Base-by-base conservation (phyloP, 1,284 basidiomycete species). In the Hymenochaete sp. region DNA sequence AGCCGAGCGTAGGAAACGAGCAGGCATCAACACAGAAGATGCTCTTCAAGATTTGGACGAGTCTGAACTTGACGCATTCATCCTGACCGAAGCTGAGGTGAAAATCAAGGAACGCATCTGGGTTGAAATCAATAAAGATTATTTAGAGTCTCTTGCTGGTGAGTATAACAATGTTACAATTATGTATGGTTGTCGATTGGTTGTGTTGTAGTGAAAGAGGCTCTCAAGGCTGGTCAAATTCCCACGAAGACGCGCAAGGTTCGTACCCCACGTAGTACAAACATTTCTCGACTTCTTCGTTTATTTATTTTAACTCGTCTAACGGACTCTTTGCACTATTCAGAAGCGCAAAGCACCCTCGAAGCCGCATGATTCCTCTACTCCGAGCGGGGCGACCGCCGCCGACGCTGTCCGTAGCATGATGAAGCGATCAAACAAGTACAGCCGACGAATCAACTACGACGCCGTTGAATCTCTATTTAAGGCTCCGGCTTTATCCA, bases 41-140 rank as follows among this genome's bases (percentile, higher is more conserved):
- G 84, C 89, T 48, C 68, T 95, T 35, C 62, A 72, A 16, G 90
- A 84, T 29, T 67, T 98, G 21, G 88, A 98, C 64, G 96, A 98
- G 57, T 90, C 84, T 5, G 96, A 99, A 62, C 71, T 98, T 37
- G 90, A 98, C 60, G 68, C 67, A 21, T 92, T 89, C 67, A 72
- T 96, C 48, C 66, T 97, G 38, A 82, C 75, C 9, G 82, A 88
- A 38, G 87, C 89, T 21, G 95, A 98, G 63, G 83, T 90, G 4
- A 79, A 75, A 59, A 76, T 92, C 58, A 96, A 93, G 62, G 92
- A 95, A 58, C 80, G 93, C 21, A 80, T 98, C 14, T 98, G 96
- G 96, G 88, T 98, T 51, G 92, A 95, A 64, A 73, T 93, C 60
- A 98, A 98, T 65, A 79, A 78, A 53, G 92, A 96, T 44, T 98